A percentile compares a stretch with the other conserved stretches of the same genome.
These are phyloP conservation scores for Micractinium sp. DNA, from an alignment of 139 green algal species.

Conservation along the genomic window DNA sequence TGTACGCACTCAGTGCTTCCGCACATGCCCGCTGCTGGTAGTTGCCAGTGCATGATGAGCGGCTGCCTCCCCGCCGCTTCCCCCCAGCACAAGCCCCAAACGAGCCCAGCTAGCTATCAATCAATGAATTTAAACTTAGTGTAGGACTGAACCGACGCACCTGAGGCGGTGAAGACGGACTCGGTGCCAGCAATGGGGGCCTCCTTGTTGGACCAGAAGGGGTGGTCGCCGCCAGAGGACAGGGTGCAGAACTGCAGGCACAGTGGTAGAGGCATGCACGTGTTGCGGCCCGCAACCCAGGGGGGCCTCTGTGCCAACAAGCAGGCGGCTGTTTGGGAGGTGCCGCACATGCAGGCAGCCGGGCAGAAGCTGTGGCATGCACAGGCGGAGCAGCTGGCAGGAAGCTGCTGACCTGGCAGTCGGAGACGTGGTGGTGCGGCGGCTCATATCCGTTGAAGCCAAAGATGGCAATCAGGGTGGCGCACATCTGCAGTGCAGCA, in stretches of 20 bases:
- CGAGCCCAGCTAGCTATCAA: neutral
- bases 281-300: too few species aligned
- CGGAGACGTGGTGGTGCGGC: slow-evolving; percentile 41
- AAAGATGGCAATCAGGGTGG: slow-evolving; percentile 73
- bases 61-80: too few species aligned
- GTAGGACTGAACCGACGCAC: neutral
- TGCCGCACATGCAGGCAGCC: neutral
- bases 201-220: slow-evolving; percentile 55
- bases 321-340: neutral
- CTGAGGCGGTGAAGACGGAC: slow-evolving; percentile 60
- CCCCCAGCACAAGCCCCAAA: neutral
- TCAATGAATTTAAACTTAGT: too few species aligned
- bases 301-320: neutral
- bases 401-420: slow-evolving; percentile 11
- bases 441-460: slow-evolving; percentile 76
- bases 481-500: slow-evolving; percentile 47
- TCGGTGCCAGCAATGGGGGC: slow-evolving; percentile 71
- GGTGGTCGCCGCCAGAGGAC: slow-evolving; percentile 48
- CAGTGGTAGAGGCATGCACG: neutral
- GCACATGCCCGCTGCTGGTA: too few species aligned
- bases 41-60: too few species aligned
- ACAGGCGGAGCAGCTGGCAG: too few species aligned
- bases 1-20: neutral
- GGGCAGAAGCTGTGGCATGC: too few species aligned
- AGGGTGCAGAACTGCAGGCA: slow-evolving; percentile 56